Evolutionary conservation across 1,284 basidiomycete genomes (phyloP).

Genomic region (Ustilago tritici): DNA sequence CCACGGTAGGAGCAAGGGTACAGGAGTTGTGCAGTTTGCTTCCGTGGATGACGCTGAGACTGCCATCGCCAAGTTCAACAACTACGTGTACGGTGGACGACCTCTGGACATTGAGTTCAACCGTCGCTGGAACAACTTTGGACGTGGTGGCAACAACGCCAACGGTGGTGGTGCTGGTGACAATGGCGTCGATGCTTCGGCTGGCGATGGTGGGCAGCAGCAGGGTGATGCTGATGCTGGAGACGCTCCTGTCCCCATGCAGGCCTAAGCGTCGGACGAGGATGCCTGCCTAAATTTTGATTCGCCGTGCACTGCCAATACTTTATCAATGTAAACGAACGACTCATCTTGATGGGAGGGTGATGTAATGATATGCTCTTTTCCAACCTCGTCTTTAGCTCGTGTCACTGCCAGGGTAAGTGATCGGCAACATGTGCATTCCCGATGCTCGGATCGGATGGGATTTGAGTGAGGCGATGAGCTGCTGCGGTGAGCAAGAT

Average conservation of each 20-base stretch:
- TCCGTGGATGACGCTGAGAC: conserved; percentile 89
- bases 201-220: conserved; percentile 17
- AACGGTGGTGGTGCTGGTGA: conserved; percentile 27
- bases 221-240: conserved; percentile 7
- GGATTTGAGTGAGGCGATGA: neutral
- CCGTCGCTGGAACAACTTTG: conserved; percentile 57
- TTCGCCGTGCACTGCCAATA: neutral
- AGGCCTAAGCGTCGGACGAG: conserved; percentile 9
- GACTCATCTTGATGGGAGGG: neutral
- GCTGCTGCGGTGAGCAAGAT: neutral
- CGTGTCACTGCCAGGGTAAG: neutral
- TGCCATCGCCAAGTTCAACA: conserved; percentile 75
- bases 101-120: conserved; percentile 62
- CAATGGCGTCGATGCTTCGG: conserved; percentile 21
- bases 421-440: neutral
- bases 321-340: neutral
- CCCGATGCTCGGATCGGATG: neutral
- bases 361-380: conserved; percentile 12
- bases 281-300: no score
- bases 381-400: neutral
- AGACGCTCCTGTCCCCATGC: conserved; percentile 32
- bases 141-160: conserved; percentile 17
- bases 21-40: conserved; percentile 94
- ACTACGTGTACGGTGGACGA: conserved; percentile 63
- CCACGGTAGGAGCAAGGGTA: conserved; percentile 88